Evolutionary conservation across 805 yeast genomes (phyloP), one percentile per base, ranked within the genome.

Genomic region (Suhomyces sp.): DNA sequence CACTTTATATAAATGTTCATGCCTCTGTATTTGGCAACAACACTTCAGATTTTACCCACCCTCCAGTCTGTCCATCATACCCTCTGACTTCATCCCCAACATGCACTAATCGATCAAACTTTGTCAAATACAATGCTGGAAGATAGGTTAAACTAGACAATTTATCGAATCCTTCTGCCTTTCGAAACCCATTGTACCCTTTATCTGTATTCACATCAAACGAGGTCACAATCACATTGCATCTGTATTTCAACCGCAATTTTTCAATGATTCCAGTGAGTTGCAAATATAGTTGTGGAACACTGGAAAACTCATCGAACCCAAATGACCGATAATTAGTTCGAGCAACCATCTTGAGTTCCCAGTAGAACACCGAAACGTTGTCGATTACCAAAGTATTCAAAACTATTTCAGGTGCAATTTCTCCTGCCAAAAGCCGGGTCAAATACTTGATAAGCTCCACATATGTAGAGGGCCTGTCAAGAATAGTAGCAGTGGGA

Each of bases 291-390:
- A 43, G 43, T 11, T 38, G 26, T 2, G 26, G 11, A 8, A 42
- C 18, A 2, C 42, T 19, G 6, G 19, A 19, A 22, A 33, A 33
- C 24, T 37, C 34, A 12, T 18, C 28, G 11, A 17, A 38, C 18
- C 31, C 51, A 38, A 42, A 22, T 6, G 29, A 19, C 3, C 23
- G 18, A 23, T 30, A 40, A 28, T 44, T 31, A 12, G 21, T 30
- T 13, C 4, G 28, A 23, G 16, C 25, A 4, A 21, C 32, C 24
- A 40, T 19, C 31, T 48, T 51, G 22, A 56, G 39, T 6, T 56
- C 56, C 68, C 68, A 65, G 39, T 51, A 58, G 36, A 51, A 63
- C n/a, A 54, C 46, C 2, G 70, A 63, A n/a, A 65, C 24, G 41
- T 59, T 59, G 20, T 62, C 62, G 4, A 62, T 42, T 6, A 62